Evolutionary conservation across 805 yeast species (phyloP).

Genomic region (Starmerella floricola): DNA sequence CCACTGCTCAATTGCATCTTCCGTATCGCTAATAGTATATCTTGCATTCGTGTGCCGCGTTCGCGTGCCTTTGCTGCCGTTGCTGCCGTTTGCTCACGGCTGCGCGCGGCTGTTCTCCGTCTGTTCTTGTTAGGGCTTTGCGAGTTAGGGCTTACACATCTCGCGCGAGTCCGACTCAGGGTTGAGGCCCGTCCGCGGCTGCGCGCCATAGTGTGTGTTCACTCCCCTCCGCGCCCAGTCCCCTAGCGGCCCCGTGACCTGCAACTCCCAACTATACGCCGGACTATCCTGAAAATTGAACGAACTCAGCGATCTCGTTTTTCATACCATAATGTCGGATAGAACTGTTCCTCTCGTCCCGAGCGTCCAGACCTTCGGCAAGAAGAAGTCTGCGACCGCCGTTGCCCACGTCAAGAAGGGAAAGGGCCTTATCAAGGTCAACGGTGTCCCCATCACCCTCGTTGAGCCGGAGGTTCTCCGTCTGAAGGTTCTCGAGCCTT

Average conservation of each 20-base stretch:
- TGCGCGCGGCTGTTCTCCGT: too few relatives aligned
- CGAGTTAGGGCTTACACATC: not conserved
- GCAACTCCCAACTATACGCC: conserved; percentile 1
- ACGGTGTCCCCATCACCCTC: conserved; percentile 98
- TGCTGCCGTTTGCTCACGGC: too few relatives aligned
- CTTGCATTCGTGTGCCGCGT: too few relatives aligned
- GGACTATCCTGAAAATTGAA: conserved; percentile 1
- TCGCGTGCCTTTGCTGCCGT: too few relatives aligned
- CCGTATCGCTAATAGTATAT: too few relatives aligned
- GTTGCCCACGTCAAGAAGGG: conserved; percentile 99
- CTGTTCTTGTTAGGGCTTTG: too few relatives aligned
- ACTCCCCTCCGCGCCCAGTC: too few relatives aligned
- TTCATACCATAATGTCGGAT: conserved; percentile 16
- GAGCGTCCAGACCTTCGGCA: conserved; percentile 83
- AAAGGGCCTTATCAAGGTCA: conserved; percentile 97
- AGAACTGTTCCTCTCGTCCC: conserved; percentile 15
- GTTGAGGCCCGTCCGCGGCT: not conserved
- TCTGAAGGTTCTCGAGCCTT: conserved; percentile 99
- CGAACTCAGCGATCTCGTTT: conserved; percentile 6
- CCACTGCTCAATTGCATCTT: too few relatives aligned
- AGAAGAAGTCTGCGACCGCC: conserved; percentile 99
- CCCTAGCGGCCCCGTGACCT: conserved; percentile 3
- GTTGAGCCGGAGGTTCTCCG: conserved; percentile 98
- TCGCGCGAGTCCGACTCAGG: not conserved
- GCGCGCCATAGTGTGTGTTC: not conserved